Percentiles rank a stretch among this genome's conserved stretches.
Evolutionary conservation across 176 grass and related monocot species (phyloP).

Genomic region (Pontederia paniculata): DNA sequence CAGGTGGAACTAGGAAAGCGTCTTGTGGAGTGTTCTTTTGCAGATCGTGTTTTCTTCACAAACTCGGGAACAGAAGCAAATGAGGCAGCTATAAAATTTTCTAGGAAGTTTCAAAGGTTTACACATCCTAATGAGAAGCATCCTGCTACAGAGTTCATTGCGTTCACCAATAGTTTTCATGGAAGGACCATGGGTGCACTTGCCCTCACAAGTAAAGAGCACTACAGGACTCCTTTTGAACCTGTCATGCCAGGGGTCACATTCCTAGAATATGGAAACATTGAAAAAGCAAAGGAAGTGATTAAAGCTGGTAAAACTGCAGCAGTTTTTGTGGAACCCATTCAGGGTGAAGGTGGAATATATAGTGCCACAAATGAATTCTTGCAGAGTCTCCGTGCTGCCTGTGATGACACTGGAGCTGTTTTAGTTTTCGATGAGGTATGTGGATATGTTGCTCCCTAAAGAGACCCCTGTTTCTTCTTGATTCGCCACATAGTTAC

Average conservation of each 20-base stretch:
- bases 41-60: constrained; percentile 60
- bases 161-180: constrained; percentile 72
- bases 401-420: constrained; percentile 55
- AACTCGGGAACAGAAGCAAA: constrained; percentile 82
- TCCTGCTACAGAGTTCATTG: constrained; percentile 37
- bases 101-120: constrained; percentile 52
- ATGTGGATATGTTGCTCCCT: not conserved
- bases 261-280: constrained; percentile 50
- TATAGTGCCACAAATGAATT: constrained; percentile 70
- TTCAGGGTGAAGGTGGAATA: constrained; percentile 92
- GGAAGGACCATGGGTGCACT: constrained; percentile 63
- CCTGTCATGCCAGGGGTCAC: constrained; percentile 54
- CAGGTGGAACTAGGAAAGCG: constrained; percentile 58
- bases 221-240: constrained; percentile 53
- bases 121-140: constrained; percentile 12
- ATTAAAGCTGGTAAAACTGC: constrained; percentile 52
- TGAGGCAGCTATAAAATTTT: constrained; percentile 83
- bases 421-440: constrained; percentile 95
- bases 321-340: constrained; percentile 78
- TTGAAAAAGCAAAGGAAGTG: constrained; percentile 36
- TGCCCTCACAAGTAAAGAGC: constrained; percentile 64
- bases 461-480: not conserved
- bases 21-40: constrained; percentile 58
- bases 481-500: not conserved
- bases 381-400: constrained; percentile 43